Percentiles rank a stretch among this genome's conserved stretches.
These are phyloP conservation scores for Goffeauzyma gilvescens DNA, from an alignment of 768 basidiomycete species.

Conservation along the genomic window DNA sequence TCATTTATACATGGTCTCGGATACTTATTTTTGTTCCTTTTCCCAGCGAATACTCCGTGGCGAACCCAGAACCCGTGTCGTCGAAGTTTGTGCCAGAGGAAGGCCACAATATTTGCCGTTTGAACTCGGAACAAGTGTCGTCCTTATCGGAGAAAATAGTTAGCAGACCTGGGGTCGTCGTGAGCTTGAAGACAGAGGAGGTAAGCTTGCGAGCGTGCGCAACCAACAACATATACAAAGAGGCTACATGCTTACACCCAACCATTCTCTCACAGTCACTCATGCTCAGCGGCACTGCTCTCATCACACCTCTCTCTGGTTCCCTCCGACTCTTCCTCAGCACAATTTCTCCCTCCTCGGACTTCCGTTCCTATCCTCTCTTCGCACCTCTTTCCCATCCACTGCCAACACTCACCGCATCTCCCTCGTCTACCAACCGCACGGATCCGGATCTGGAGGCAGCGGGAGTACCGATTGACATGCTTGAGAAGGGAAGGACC, in stretches of 20 bases:
- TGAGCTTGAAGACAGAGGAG: slow-evolving; percentile 15
- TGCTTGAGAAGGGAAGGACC: slow-evolving; percentile 15
- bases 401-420: slow-evolving; percentile 40
- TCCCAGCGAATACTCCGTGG: background rate
- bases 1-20: slow-evolving; percentile 1
- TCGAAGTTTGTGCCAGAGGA: slow-evolving; percentile 9
- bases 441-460: slow-evolving; percentile 1
- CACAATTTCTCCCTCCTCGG: slow-evolving; percentile 17
- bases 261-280: slow-evolving; percentile 41
- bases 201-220: slow-evolving; percentile 6
- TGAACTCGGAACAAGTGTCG: slow-evolving; percentile 6
- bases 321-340: slow-evolving; percentile 44
- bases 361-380: slow-evolving; percentile 35
- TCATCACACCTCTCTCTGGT: slow-evolving; percentile 46
- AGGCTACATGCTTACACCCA: slow-evolving; percentile 13
- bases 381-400: slow-evolving; percentile 69
- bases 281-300: slow-evolving; percentile 50
- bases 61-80: background rate
- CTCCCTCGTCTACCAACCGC: background rate
- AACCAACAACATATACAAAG: too few species aligned
- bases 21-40: background rate
- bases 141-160: background rate
- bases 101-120: slow-evolving; percentile 10
- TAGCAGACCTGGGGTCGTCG: slow-evolving; percentile 5
- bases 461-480: slow-evolving; percentile 15